These are phyloP conservation scores for Beauveria pseudobassiana DNA, from an alignment of 2,329 filamentous ascomycete genomes.

Conservation along the genomic window DNA sequence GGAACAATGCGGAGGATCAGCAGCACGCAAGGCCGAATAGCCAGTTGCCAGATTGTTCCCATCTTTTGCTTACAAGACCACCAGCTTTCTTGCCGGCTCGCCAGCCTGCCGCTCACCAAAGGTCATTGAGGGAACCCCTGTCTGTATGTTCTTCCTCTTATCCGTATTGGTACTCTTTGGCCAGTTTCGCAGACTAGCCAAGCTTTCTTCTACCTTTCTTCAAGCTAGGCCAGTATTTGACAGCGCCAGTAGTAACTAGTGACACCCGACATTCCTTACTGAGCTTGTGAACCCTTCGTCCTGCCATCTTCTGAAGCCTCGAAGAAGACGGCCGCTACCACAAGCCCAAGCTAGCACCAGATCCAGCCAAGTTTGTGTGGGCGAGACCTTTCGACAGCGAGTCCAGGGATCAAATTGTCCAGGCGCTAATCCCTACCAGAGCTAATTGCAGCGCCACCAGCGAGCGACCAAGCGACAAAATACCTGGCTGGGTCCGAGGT, in stretches of 20 bases:
- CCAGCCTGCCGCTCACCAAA: background rate
- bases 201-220: background rate
- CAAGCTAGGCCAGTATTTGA: background rate
- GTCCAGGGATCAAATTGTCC: slow-evolving; percentile 1
- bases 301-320: background rate
- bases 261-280: slow-evolving; percentile 2
- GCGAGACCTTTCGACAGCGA: slow-evolving; percentile 11
- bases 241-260: background rate
- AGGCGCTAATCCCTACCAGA: slow-evolving; percentile 9
- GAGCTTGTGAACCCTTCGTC: background rate
- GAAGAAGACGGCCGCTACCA: background rate
- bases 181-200: background rate
- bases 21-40: background rate
- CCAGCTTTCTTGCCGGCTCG: background rate
- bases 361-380: slow-evolving; percentile 4
- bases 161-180: background rate
- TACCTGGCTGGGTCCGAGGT: background rate
- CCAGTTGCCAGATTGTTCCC: background rate
- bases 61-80: background rate
- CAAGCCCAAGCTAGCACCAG: slow-evolving; percentile 2
- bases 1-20: slow-evolving; percentile 7
- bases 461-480: background rate
- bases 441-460: slow-evolving; percentile 9
- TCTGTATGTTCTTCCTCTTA: background rate
- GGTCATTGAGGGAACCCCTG: background rate